phyloP scores from a whole-genome alignment of 768 basidiomycete genomes.

The Mycena venus region DNA sequence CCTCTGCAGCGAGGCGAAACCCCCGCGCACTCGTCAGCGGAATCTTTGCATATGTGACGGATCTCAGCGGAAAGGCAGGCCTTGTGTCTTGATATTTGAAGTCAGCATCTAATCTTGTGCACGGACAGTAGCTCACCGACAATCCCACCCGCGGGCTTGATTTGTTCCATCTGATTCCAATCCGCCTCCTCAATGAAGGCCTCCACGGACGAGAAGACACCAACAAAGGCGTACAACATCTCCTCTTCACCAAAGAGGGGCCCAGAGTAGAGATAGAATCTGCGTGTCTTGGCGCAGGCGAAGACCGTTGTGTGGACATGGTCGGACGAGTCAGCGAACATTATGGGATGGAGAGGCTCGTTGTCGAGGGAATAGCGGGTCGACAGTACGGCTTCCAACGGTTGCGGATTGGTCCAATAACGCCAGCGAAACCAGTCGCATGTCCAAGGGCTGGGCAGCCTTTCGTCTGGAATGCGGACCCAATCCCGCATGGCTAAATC shows the following conservation, averaged over 20 bases:
- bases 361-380: background rate
- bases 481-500: background rate
- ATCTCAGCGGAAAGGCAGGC: background rate
- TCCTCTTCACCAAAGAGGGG: background rate
- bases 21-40: background rate
- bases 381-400: background rate
- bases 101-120: background rate
- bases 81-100: background rate
- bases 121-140: background rate
- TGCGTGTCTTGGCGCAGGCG: background rate
- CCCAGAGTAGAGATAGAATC: background rate
- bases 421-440: constrained; percentile 11
- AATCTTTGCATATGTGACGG: background rate
- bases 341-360: background rate
- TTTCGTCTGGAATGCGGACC: background rate
- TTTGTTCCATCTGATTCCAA: background rate
- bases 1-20: background rate
- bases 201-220: constrained; percentile 2
- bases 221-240: background rate
- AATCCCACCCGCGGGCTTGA: background rate
- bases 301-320: background rate
- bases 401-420: background rate
- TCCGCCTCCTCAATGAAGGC: constrained; percentile 16
- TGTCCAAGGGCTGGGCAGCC: background rate
- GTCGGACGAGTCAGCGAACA: background rate